Conservation (phyloP, 23 red algal species). For the Gracilaria gracilis region DNA sequence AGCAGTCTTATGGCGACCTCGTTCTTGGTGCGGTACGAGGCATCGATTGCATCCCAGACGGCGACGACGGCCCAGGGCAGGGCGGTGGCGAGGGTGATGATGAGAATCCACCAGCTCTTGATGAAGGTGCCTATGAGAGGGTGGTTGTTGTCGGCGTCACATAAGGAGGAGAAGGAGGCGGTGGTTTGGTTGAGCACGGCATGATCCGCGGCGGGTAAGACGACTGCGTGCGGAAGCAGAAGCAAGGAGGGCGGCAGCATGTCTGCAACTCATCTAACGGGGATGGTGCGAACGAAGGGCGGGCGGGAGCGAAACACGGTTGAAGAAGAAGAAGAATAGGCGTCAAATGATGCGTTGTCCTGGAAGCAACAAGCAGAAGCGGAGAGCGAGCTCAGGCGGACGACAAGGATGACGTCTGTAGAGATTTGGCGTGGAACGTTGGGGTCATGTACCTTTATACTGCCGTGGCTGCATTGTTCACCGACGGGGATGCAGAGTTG, state of each 20-base stretch:
- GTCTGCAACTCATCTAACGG: neutral
- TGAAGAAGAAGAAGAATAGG: too few species aligned
- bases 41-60: conserved; percentile 29
- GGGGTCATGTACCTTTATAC: too few species aligned
- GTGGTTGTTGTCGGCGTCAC: neutral
- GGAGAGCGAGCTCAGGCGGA: too few species aligned
- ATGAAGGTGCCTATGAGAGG: neutral
- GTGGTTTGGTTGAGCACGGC: neutral
- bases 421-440: too few species aligned
- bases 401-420: too few species aligned
- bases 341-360: too few species aligned
- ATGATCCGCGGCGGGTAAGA: neutral
- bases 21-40: conserved; percentile 1
- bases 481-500: too few species aligned
- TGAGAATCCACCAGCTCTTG: conserved; percentile 31
- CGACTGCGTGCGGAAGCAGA: neutral
- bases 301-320: neutral
- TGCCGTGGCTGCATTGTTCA: too few species aligned
- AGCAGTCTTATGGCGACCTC: neutral
- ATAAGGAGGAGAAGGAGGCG: neutral
- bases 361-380: too few species aligned
- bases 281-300: too few species aligned
- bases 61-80: conserved; percentile 52
- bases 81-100: conserved; percentile 9
- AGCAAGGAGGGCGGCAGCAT: neutral